Evolutionary conservation across 768 basidiomycete species (phyloP).

Genomic region (Nidularia sp.): DNA sequence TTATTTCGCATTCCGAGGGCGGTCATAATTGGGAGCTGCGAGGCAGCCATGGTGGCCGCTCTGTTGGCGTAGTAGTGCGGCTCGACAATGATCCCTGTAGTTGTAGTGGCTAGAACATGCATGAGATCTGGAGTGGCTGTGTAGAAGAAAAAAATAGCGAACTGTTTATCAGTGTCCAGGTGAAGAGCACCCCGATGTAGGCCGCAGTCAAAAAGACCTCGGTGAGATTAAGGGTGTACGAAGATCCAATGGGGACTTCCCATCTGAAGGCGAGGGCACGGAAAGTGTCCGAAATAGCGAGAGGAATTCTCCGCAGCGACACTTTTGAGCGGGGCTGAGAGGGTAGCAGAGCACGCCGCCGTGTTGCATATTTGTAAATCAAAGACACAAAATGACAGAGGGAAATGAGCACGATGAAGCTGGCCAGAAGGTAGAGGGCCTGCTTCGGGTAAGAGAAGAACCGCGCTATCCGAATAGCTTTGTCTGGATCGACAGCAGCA

Average conservation of each 20-base stretch:
- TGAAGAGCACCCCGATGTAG: conserved; percentile 32
- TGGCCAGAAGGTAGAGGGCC: conserved; percentile 36
- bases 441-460: conserved; percentile 31
- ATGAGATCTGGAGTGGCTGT: background rate
- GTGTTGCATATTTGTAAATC: conserved; percentile 11
- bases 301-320: conserved; percentile 23
- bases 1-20: conserved; percentile 63
- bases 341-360: conserved; percentile 1
- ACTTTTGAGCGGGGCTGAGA: conserved; percentile 1
- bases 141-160: conserved; percentile 1
- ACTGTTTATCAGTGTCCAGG: conserved; percentile 37
- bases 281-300: conserved; percentile 25
- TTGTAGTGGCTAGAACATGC: conserved; percentile 22
- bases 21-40: conserved; percentile 51
- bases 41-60: conserved; percentile 36
- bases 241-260: conserved; percentile 27
- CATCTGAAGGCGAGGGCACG: conserved; percentile 32
- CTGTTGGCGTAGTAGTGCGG: conserved; percentile 37
- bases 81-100: conserved; percentile 23
- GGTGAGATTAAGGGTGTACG: conserved; percentile 32
- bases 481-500: conserved; percentile 14
- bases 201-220: conserved; percentile 31
- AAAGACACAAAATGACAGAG: conserved; percentile 25
- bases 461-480: conserved; percentile 17
- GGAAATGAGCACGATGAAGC: conserved; percentile 35